Percentiles rank a stretch among this genome's conserved stretches.
Evolutionary conservation across 2,329 filamentous ascomycete species (phyloP).

Genomic region (Xylariales sp.): DNA sequence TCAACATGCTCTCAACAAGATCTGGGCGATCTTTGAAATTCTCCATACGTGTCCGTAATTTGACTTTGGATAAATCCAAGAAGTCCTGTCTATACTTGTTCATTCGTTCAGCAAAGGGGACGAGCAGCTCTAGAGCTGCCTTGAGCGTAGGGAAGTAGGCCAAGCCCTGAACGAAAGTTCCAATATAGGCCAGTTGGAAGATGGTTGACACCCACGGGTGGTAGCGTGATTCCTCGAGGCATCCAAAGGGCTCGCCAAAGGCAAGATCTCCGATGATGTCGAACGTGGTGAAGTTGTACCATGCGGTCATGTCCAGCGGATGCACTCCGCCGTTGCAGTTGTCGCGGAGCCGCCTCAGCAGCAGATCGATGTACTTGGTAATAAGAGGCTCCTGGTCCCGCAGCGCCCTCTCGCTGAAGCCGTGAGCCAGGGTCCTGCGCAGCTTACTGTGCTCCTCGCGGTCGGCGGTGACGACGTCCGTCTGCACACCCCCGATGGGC

Average conservation of each 20-base stretch:
- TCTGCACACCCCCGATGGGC: not conserved
- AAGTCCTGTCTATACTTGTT: not conserved
- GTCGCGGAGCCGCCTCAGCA: conserved; percentile 16
- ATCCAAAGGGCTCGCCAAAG: conserved; percentile 3
- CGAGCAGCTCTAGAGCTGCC: not conserved
- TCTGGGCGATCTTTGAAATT: conserved; percentile 10
- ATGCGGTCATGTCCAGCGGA: conserved; percentile 1
- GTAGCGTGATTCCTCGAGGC: conserved; percentile 1
- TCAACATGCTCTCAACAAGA: conserved; percentile 14
- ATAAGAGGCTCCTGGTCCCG: conserved; percentile 29
- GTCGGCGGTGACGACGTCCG: conserved; percentile 7
- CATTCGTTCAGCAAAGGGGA: not conserved
- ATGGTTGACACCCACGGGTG: not conserved
- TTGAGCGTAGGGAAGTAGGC: not conserved
- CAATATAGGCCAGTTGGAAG: not conserved
- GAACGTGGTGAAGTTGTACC: conserved; percentile 5
- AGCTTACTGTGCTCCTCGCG: conserved; percentile 20
- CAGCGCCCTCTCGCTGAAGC: conserved; percentile 26
- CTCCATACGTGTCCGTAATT: conserved; percentile 7
- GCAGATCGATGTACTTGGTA: conserved; percentile 21
- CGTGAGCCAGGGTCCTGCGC: conserved; percentile 22
- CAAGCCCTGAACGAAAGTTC: not conserved
- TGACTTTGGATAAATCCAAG: not conserved
- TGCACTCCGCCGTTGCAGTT: conserved; percentile 8
- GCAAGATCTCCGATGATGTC: conserved; percentile 4